Conservation (phyloP, 768 basidiomycete species). For the Russula sp. region DNA sequence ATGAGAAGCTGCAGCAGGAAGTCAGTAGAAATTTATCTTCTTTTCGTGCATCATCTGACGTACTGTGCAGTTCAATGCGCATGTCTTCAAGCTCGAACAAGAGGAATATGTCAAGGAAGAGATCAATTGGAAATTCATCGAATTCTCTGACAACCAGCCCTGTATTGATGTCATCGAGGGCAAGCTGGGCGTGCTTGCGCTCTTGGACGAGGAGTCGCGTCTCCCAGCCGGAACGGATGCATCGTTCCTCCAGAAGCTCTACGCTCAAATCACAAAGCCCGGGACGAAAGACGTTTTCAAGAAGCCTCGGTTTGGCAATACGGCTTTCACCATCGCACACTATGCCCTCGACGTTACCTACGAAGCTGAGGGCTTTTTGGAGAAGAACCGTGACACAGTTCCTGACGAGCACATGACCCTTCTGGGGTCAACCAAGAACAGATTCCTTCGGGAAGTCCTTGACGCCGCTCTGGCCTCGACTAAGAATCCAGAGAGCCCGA, state of each 20-base stretch:
- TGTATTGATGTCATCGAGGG: constrained; percentile 99
- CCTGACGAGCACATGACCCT: constrained; percentile 96
- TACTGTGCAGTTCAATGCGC: constrained; percentile 81
- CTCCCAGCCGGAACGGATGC: constrained; percentile 88
- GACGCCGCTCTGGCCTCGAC: constrained; percentile 80
- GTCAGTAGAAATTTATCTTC: constrained; percentile 36
- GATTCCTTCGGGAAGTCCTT: constrained; percentile 91
- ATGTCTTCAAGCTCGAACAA: constrained; percentile 98
- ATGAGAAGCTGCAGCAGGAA: constrained; percentile 97
- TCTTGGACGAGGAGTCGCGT: constrained; percentile 97
- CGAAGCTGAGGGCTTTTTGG: constrained; percentile 96
- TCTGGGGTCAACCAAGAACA: constrained; percentile 79
- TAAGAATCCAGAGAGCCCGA: constrained; percentile 58
- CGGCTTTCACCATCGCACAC: constrained; percentile 95
- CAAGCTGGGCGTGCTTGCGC: constrained; percentile 87
- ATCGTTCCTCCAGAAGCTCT: constrained; percentile 90
- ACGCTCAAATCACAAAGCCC: constrained; percentile 77
- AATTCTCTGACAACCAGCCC: constrained; percentile 97
- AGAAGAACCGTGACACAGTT: constrained; percentile 98
- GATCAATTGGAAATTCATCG: constrained; percentile 99
- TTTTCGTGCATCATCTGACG: background rate
- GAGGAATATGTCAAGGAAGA: constrained; percentile 98
- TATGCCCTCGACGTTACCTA: constrained; percentile 98
- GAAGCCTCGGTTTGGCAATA: constrained; percentile 97
- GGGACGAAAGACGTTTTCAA: constrained; percentile 89